Evolutionary conservation across 164 flowering plant genomes (phyloP), one percentile per base, ranked within the genome.

Genomic region (Vitis labrusca): DNA sequence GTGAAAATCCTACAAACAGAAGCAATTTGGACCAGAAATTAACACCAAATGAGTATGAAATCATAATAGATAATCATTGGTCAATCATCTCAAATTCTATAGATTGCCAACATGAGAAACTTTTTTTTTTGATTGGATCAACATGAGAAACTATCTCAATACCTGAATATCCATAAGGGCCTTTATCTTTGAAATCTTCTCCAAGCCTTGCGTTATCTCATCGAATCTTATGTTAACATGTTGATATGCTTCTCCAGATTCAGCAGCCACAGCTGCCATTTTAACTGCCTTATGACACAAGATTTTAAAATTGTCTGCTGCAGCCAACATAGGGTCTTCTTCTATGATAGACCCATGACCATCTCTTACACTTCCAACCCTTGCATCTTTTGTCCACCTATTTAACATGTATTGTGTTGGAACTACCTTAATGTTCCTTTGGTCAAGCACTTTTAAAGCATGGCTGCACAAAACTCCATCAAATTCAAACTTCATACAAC

Each of bases 371-470:
- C 13, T 61, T 58, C 66, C 67, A 32, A 48, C 48, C 71, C 74
- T 73, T 44, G 77, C 80, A 37, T 74, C 70, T 65, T 68, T 78
- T 27, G 70, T 71, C 79, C 79, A 73, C 64, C 82, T 59, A 70
- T 73, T 76, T 48, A 70, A 67, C n/a, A 79, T 66, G 66, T 79
- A 79, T 10, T 30, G 64, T 9, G 65, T n/a, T 49, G 82, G 82
- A 32, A 73, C 63, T 11, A 75, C 66, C 63, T 76, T 76, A 58
- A 76, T 67, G 50, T 79, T 74, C 17, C 62, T 63, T 16, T 52
- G 29, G 29, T 79, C 82, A 73, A 79, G 79, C 9, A 76, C 74
- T 53, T 77, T 77, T n/a, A 80, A 15, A 1, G 76, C 80, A 80
- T 80, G 83, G 63, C 80, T 30, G 57, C 83, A 80, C 19, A 80